Conservation (phyloP, 2,329 filamentous ascomycete genomes). For the Colletotrichum cordylinicola region DNA sequence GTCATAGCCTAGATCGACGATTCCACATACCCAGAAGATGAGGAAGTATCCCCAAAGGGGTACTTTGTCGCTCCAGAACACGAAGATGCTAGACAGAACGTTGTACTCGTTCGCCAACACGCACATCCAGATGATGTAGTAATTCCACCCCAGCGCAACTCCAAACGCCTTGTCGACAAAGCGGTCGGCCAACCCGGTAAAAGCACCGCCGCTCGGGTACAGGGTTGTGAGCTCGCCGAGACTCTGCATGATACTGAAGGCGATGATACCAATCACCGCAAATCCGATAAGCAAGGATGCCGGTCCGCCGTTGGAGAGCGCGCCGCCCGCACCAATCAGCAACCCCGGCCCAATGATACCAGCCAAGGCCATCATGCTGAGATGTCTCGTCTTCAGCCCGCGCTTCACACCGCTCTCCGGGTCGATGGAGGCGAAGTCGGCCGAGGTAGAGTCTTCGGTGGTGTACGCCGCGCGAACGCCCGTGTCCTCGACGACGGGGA, state of each 20-base stretch:
- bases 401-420: conserved; percentile 71
- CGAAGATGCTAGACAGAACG: conserved; percentile 68
- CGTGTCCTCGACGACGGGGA: conserved; percentile 2
- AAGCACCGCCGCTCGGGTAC: conserved; percentile 74
- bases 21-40: conserved; percentile 68
- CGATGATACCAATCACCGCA: conserved; percentile 72
- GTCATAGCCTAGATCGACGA: background rate
- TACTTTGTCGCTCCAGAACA: conserved; percentile 67
- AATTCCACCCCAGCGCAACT: conserved; percentile 74
- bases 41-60: conserved; percentile 74
- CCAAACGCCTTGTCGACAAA: conserved; percentile 75
- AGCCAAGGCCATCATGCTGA: conserved; percentile 70
- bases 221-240: conserved; percentile 77
- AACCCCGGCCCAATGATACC: conserved; percentile 73
- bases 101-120: conserved; percentile 77
- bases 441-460: conserved; percentile 24
- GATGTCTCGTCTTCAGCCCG: conserved; percentile 70
- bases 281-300: conserved; percentile 78
- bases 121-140: conserved; percentile 71
- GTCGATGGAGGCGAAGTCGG: conserved; percentile 56
- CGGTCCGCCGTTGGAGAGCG: conserved; percentile 72
- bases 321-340: conserved; percentile 74
- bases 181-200: conserved; percentile 72
- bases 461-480: background rate
- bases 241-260: conserved; percentile 73